Evolutionary conservation across 164 flowering plant genomes (phyloP).

Genomic region (Dillenia turbinata): DNA sequence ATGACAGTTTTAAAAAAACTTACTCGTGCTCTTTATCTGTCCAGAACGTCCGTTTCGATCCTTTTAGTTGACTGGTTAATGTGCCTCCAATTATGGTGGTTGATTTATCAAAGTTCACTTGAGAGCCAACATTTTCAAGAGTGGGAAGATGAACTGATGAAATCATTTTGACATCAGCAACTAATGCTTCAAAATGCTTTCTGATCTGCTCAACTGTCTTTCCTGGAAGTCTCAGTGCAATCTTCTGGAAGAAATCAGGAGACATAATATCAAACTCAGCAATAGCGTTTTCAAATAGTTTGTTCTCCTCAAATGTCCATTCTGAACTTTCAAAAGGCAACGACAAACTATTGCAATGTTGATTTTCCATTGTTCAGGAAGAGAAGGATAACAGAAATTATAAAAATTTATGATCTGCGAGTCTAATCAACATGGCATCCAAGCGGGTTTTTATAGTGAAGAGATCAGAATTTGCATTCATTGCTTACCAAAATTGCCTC

Average conservation of each 20-base stretch:
- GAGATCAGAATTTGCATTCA: too few relatives aligned
- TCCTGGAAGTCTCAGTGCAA: constrained; percentile 27
- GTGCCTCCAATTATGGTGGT: background rate
- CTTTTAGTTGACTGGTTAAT: background rate
- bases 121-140: constrained; percentile 7
- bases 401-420: too few relatives aligned
- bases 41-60: constrained; percentile 29
- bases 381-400: background rate
- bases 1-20: background rate
- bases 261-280: constrained; percentile 12
- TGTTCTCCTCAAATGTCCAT: constrained; percentile 37
- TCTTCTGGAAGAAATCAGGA: constrained; percentile 15
- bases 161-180: constrained; percentile 27
- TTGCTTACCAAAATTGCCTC: too few relatives aligned
- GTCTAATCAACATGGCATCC: too few relatives aligned
- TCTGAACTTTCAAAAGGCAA: background rate
- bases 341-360: too few relatives aligned
- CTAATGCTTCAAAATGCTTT: constrained; percentile 22
- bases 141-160: constrained; percentile 19
- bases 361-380: background rate
- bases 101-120: background rate
- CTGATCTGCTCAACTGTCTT: constrained; percentile 24
- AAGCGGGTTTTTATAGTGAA: too few relatives aligned
- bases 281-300: constrained; percentile 30
- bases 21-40: constrained; percentile 39